Base-by-base conservation (phyloP, 192 early-diverging fungal genomes). In the Coemansia sp. region DNA sequence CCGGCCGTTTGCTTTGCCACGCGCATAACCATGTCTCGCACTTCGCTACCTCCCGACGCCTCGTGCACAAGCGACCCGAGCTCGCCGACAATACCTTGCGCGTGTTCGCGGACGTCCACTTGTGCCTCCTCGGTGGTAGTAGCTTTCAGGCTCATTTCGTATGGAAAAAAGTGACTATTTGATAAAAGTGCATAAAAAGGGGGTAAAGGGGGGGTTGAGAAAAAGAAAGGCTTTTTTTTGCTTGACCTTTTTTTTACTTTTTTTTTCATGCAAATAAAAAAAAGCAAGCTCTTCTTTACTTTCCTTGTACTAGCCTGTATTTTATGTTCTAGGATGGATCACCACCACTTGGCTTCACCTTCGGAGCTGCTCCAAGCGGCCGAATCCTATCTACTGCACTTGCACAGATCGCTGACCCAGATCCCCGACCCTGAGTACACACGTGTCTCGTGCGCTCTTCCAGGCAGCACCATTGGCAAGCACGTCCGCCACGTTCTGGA, bases 381-480 rank as follows among this genome's bases (percentile, higher is more conserved):
- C 1, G 35, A 33, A 7, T 33, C 49, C 49, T 61, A 66, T 16
- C 66, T 84, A 12, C 31, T 18, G 1, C 61, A 61, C 29, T 70
- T 79, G 58, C 23, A 28, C 34, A 13, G 15, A 2, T 53, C 61
- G n/a, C 53, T 77, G 13, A 33, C 48, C 8, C 20, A 23, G 16
- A 61, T 82, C 18, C 35, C 37, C 46, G 76, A 67, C 55, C 34
- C 10, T 5, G 42, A 43, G 5, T 82, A 82, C 62, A 72, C 69
- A 1, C 58, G 46, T 3, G 62, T 58, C 18, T 85, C 84, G 2
- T 7, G 13, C 1, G 71, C 72, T 1, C 71, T 82, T 12, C 80
- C 84, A 2, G 74, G 74, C 0, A 82, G 84, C 66, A 85, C 84
- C n/a, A 79, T 85, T 3, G 84, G 84, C 51, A 85, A 85, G 68